Base-by-base conservation (phyloP, 2,329 filamentous ascomycete genomes). In the Exophiala xenobiotica region DNA sequence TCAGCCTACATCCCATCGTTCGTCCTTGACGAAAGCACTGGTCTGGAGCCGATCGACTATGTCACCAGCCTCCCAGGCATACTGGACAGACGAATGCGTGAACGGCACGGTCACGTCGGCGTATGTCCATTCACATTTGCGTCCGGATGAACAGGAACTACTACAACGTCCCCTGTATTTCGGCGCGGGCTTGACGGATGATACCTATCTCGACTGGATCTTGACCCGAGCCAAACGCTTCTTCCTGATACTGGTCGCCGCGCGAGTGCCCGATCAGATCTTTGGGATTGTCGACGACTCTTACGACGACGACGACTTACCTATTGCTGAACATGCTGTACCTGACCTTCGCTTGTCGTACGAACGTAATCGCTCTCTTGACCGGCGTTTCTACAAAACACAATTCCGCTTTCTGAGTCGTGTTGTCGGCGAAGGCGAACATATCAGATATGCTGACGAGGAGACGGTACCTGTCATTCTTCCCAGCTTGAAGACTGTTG, bases 131-230 rank as follows among this genome's bases (percentile, higher is more conserved):
- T 61, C 59, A 19, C 62, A 66, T 22, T 57, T 68, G 11, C 59
- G 61, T n/a, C 59, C 63, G 4, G 62, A 67, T 4, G 64, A 68
- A 46, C 64, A 71, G 16, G 63, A 67, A 4, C 51, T 59, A 12
- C 52, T 65, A 14, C 54, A 60, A 33, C 65, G 65, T 11, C 64
- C 72, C 4, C 67, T 74, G 27, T 64, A 68, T 42, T 63, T 68
- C 4, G 73, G 72, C 3, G 72, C 74, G 42, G 72, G 70, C 8
- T 52, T 75, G 48, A 75, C 73, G 19, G 72, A 71, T 45, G 71
- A 74, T 57, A 74, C 71, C 3, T 85, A 85, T 59, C 75, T 84
- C 60, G 81, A 84, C 63, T 84, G 80, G 79, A 83, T 85, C 46
- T 67, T 85, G 24, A 72, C 77, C 48, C 76, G 77, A 52, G 78